These are phyloP conservation scores for Drechslerella stenobrocha DNA, from an alignment of 2,329 filamentous ascomycete species.

Conservation along the genomic window DNA sequence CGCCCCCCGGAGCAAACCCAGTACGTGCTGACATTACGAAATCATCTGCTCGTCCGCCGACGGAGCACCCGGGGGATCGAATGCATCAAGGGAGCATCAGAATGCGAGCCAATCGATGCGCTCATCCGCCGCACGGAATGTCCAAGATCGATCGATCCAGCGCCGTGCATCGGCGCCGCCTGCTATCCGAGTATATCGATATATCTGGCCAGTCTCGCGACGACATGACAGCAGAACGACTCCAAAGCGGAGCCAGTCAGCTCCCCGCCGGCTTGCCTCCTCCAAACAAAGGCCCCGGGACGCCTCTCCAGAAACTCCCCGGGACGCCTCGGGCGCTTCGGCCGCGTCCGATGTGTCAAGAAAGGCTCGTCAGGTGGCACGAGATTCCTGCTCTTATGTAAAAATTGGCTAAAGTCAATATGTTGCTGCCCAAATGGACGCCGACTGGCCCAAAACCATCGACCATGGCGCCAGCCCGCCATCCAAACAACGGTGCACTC, in stretches of 20 bases:
- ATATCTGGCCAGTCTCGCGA: no score
- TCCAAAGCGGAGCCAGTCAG: no score
- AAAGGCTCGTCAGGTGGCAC: constrained; percentile 30
- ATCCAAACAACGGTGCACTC: constrained; percentile 16
- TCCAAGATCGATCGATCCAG: no score
- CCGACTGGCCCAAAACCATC: constrained; percentile 18
- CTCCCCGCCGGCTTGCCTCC: no score
- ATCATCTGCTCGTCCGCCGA: background rate
- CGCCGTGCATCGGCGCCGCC: no score
- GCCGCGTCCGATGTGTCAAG: constrained; percentile 30
- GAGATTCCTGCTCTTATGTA: constrained; percentile 34
- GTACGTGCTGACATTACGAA: background rate
- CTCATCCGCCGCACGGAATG: no score
- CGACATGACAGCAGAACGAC: no score
- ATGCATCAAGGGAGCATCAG: no score
- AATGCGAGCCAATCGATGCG: no score
- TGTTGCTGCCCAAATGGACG: constrained; percentile 20
- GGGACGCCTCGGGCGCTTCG: constrained; percentile 34
- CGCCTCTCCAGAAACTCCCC: constrained; percentile 16
- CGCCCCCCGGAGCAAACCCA: background rate
- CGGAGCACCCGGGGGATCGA: no score
- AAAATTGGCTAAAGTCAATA: constrained; percentile 46
- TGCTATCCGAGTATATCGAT: no score
- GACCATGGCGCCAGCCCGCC: background rate
- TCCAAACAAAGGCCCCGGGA: no score